Base-by-base conservation (phyloP, 352 stramenopile species). In the Halophytophthora polymorphica region DNA sequence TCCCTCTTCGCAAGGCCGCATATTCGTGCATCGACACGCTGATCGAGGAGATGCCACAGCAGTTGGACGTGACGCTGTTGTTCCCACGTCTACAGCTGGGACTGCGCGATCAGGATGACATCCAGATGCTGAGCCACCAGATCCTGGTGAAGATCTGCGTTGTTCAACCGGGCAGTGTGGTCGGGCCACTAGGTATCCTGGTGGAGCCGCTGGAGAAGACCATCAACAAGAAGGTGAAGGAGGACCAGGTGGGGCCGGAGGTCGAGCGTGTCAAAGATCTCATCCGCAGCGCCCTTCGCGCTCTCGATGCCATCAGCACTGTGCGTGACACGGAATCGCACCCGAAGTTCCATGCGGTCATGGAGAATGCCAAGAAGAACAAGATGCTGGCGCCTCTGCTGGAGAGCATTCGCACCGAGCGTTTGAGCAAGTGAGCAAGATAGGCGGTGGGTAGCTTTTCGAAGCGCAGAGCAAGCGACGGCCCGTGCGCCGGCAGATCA, bases 111-210 rank as follows among this genome's bases (percentile, higher is more conserved):
- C 97, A 96, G 64, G 96, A 99, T 59, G 96, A 99, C 63, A 86
- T 99, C 28, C 93, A 98, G 58, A 88, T 98, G 63, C 83, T 98
- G 25, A 95, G 84, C 46, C 96, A 99, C 67, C 95, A 98, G 50
- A 98, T 99, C 70, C 66, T 99, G 21, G 89, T 97, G 36, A 97
- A 97, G 58, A 94, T 98, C 56, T 97, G 88, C 60, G 53, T 61
- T 17, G 61, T 93, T 42, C 82, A 89, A 56, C 77, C 87, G 41
- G 83, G 75, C 23, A 75, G 82, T 19, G 69, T 98, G 28, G 79
- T 97, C 11, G 77, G 81, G 21, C 78, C 88, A 11, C 66, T 98
- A 31, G 88, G 98, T 55, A 64, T 84, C 31, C 86, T 98, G 55
- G 61, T 98, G 3, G 88, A 96, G 43, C 79, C 93, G 13, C 66